These are phyloP conservation scores for Ophiognomonia clavigignenti-juglandacearum DNA, from an alignment of 2,329 filamentous ascomycete species.

Conservation along the genomic window DNA sequence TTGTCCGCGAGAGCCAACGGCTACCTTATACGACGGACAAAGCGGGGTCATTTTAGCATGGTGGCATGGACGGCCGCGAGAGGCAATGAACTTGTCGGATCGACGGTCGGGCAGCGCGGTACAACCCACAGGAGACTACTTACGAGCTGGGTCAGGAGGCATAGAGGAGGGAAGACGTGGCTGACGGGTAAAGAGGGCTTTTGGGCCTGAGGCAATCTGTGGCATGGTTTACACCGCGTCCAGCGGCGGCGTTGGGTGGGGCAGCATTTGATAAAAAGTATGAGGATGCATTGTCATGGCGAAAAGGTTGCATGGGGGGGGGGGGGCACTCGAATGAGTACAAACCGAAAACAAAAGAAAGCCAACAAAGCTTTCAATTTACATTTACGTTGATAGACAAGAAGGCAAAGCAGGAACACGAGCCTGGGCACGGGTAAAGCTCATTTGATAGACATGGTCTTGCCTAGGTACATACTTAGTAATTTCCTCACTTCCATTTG, in stretches of 20 bases:
- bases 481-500: too few species aligned
- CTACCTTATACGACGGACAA: too few species aligned
- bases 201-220: not conserved
- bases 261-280: slow-evolving; percentile 1
- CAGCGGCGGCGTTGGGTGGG: slow-evolving; percentile 10
- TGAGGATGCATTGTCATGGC: not conserved
- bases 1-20: too few species aligned
- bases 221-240: not conserved
- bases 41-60: too few species aligned
- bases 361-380: too few species aligned
- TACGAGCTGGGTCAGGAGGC: not conserved
- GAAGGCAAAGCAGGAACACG: too few species aligned
- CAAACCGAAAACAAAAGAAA: too few species aligned
- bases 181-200: not conserved
- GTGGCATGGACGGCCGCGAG: not conserved
- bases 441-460: too few species aligned
- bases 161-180: not conserved
- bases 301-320: not conserved
- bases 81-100: not conserved
- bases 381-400: too few species aligned
- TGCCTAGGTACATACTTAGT: too few species aligned
- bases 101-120: not conserved
- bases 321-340: too few species aligned
- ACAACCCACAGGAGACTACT: not conserved
- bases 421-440: too few species aligned